Percentiles rank a stretch among this genome's conserved stretches.
Conservation (phyloP, 2,329 filamentous ascomycete species). For the Emmonsiellopsis sp. region DNA sequence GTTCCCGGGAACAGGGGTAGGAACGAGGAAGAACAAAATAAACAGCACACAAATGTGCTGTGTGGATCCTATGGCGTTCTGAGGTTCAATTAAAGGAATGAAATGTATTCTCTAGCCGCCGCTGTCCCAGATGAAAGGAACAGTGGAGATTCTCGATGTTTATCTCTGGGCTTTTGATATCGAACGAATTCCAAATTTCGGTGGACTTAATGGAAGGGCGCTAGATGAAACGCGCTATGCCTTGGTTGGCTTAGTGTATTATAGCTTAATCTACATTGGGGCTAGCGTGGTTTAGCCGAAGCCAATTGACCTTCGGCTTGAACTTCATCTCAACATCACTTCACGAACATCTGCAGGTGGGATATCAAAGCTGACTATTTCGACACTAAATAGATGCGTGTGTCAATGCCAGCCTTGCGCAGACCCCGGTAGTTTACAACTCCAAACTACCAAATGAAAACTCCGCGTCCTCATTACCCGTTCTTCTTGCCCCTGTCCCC, state of each 20-base stretch:
- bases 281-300: background rate
- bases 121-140: background rate
- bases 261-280: background rate
- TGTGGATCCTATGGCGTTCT: background rate
- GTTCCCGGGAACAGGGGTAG: too few relatives aligned
- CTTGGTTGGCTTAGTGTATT: background rate
- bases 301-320: background rate
- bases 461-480: too few relatives aligned
- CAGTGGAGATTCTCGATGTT: background rate
- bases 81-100: background rate
- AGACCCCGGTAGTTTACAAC: too few relatives aligned
- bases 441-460: too few relatives aligned
- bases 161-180: background rate
- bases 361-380: too few relatives aligned
- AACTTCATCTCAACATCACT: too few relatives aligned
- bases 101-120: background rate
- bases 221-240: background rate
- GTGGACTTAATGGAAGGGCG: background rate
- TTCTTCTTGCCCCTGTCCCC: too few relatives aligned
- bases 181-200: background rate
- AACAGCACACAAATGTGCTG: too few relatives aligned
- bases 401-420: too few relatives aligned
- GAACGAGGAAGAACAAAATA: too few relatives aligned
- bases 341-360: too few relatives aligned
- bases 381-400: too few relatives aligned